phyloP scores from a whole-genome alignment of 2,329 filamentous ascomycete species.

The Rutstroemia sydowiana region DNA sequence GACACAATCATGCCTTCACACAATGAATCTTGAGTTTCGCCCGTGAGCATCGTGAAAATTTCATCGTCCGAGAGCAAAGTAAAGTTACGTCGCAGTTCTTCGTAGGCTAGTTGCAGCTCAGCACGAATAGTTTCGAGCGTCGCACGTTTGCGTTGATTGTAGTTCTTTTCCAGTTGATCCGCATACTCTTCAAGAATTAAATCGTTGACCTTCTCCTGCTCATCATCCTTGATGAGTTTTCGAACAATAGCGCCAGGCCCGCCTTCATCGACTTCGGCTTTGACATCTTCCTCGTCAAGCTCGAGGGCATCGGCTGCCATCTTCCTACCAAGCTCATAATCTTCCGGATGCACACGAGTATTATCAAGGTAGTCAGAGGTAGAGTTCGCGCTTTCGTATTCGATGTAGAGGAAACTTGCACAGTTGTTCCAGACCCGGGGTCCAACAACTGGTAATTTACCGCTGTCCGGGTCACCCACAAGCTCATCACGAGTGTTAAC shows the following conservation, averaged over 20 bases:
- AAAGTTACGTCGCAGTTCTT: slow-evolving; percentile 83
- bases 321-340: slow-evolving; percentile 95
- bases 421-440: slow-evolving; percentile 94
- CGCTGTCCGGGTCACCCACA: slow-evolving; percentile 77
- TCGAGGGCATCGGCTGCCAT: slow-evolving; percentile 97
- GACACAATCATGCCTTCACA: slow-evolving; percentile 88
- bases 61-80: slow-evolving; percentile 63
- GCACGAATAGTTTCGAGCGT: slow-evolving; percentile 94
- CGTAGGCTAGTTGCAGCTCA: slow-evolving; percentile 86
- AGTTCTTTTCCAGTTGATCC: slow-evolving; percentile 86
- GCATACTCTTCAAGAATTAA: slow-evolving; percentile 95
- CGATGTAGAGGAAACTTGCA: slow-evolving; percentile 87
- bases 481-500: slow-evolving; percentile 81
- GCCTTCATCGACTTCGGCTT: slow-evolving; percentile 85
- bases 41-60: slow-evolving; percentile 93
- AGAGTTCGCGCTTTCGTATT: slow-evolving; percentile 74
- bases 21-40: slow-evolving; percentile 79
- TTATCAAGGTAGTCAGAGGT: slow-evolving; percentile 90
- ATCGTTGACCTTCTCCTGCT: slow-evolving; percentile 92
- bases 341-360: slow-evolving; percentile 94
- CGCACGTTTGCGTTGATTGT: slow-evolving; percentile 89
- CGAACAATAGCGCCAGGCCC: slow-evolving; percentile 86
- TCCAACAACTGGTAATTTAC: slow-evolving; percentile 72
- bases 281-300: slow-evolving; percentile 95
- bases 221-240: slow-evolving; percentile 89